phyloP scores from a whole-genome alignment of 257 asterid species.

The Schizonepeta tenuifolia region DNA sequence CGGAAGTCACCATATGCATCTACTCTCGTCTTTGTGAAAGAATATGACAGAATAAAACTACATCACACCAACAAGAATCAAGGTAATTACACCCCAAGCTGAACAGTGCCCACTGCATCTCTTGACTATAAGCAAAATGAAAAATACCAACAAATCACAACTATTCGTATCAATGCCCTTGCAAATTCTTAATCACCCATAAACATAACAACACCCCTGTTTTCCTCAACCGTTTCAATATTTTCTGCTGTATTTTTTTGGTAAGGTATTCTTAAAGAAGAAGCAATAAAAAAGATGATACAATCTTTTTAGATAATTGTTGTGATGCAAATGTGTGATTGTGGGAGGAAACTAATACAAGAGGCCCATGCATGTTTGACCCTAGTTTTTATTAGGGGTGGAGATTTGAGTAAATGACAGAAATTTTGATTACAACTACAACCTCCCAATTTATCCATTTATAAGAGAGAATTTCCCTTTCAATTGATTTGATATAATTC shows the following conservation, averaged over 20 bases:
- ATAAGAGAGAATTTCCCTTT: constrained; percentile 30
- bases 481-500: constrained; percentile 44
- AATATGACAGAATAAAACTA: neutral
- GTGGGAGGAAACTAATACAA: constrained; percentile 32
- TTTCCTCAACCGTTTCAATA: constrained; percentile 2
- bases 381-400: constrained; percentile 50
- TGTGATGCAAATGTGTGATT: constrained; percentile 38
- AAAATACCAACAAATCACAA: neutral
- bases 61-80: constrained; percentile 4
- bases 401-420: constrained; percentile 36
- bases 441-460: constrained; percentile 5
- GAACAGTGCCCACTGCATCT: neutral
- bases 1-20: no score
- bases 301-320: constrained; percentile 40
- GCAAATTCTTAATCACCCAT: neutral
- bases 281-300: constrained; percentile 34
- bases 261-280: constrained; percentile 23
- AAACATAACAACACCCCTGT: neutral
- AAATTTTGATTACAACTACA: neutral
- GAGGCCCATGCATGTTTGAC: constrained; percentile 67
- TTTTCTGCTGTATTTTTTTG: neutral
- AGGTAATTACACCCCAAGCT: neutral
- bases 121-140: neutral
- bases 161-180: constrained; percentile 1
- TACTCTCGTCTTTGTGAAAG: no score